Evolutionary conservation across 2,329 filamentous ascomycete genomes (phyloP).

Genomic region (Xylariales sp.): DNA sequence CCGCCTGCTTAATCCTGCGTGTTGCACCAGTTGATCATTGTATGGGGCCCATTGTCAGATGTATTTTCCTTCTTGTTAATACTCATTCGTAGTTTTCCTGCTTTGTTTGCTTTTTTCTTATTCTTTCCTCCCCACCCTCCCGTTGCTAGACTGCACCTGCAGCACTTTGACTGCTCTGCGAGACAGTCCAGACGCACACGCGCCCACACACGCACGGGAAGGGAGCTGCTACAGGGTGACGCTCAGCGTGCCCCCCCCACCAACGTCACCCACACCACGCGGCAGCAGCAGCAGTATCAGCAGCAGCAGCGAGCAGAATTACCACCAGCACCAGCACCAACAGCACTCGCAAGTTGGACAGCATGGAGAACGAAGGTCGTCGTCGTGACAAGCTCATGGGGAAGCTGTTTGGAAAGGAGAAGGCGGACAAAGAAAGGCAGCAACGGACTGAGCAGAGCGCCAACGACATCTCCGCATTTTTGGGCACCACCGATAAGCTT

Average conservation of each 20-base stretch:
- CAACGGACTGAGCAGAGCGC: constrained; percentile 36
- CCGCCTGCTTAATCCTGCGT: too few relatives aligned
- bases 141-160: too few relatives aligned
- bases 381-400: constrained; percentile 52
- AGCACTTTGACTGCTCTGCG: too few relatives aligned
- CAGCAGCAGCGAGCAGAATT: background rate
- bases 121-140: too few relatives aligned
- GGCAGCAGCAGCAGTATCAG: background rate
- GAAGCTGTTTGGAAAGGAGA: constrained; percentile 50
- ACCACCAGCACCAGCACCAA: background rate
- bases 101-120: too few relatives aligned
- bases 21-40: too few relatives aligned
- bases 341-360: constrained; percentile 6
- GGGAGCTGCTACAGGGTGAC: background rate
- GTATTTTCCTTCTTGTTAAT: too few relatives aligned
- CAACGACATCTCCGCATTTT: constrained; percentile 55
- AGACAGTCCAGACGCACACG: too few relatives aligned
- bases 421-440: constrained; percentile 27
- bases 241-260: background rate
- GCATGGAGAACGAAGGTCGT: constrained; percentile 25
- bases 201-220: too few relatives aligned
- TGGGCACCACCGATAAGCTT: constrained; percentile 52
- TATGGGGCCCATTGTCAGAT: too few relatives aligned
- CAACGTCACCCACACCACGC: too few relatives aligned
- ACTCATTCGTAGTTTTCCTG: too few relatives aligned